Base-by-base conservation (phyloP, 345 rosid species). In the Crucihimalaya himalaica region DNA sequence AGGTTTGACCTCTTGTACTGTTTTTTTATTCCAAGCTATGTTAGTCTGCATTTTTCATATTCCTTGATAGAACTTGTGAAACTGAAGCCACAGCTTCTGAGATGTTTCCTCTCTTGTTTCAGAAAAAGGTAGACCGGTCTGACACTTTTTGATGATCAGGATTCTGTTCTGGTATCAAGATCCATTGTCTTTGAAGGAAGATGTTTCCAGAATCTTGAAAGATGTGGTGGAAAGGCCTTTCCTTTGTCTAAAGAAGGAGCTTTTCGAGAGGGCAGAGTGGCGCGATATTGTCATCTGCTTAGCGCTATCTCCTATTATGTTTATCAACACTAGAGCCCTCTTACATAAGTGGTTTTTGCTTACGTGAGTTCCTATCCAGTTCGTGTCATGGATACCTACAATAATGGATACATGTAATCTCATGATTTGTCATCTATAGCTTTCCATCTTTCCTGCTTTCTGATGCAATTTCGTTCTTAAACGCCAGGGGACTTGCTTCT, bases 331-430 rank as follows among this genome's bases (percentile, higher is more conserved):
- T 10, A 76, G 80, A 75, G 82, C 90, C 31, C 80, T 88, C 40
- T 80, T 92, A 50, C 96, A 89, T 71, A 81, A 78, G 34, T 92
- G 96, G 94, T 74, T 92, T 80, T 68, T 92, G 66, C 81, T 76
- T 46, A 81, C 92, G 96, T 89, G 75, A 86, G 94, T 87, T 70
- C 65, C 55, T 9, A 0, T 76, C 56, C 62, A 15, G 21, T 11
- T 52, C 46, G 18, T 70, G 58, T 25, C 48, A 6, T 58, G 6
- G 23, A 32, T 31, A 50, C 12, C 28, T 71, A 51, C 61, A 23
- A 46, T 48, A 21, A 1, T 63, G 18, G 7, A 45, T 6, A 8
- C 15, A 37, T 47, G 13, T n/a, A 15, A 32, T 20, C 16, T 18
- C 13, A 14, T 25, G 10, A 20, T 60, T 10, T 10, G 15, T 54